Evolutionary conservation across 257 asterid species (phyloP).

Genomic region (Primulina eburnea): DNA sequence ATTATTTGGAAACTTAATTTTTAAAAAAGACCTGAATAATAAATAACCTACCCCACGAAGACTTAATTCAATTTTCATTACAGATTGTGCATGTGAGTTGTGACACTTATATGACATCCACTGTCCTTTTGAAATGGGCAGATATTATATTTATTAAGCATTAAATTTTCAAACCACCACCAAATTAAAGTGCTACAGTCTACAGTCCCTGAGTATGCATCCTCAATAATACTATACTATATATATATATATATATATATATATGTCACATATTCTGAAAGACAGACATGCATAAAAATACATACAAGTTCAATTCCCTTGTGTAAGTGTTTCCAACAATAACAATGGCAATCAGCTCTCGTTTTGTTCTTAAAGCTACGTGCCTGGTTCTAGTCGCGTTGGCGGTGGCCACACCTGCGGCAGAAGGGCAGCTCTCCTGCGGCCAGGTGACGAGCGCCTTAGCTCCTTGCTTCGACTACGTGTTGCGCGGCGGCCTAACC

Average conservation of each 20-base stretch:
- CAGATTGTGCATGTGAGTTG: constrained; percentile 2
- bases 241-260: constrained; percentile 1
- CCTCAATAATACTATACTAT: background rate
- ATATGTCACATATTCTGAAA: background rate
- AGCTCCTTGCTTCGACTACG: constrained; percentile 42
- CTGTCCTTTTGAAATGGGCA: background rate
- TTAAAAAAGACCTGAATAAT: too few relatives aligned
- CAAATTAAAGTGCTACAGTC: background rate
- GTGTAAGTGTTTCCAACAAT: background rate
- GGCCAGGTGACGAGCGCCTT: constrained; percentile 30
- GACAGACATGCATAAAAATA: background rate
- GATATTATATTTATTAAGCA: constrained; percentile 16
- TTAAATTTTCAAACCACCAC: constrained; percentile 29
- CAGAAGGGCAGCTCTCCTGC: constrained; percentile 33
- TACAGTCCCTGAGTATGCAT: background rate
- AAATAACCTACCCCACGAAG: too few relatives aligned
- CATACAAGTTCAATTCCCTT: background rate
- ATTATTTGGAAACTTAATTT: too few relatives aligned
- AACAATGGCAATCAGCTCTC: constrained; percentile 14
- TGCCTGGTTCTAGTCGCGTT: constrained; percentile 23
- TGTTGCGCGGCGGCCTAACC: constrained; percentile 28
- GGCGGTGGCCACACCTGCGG: constrained; percentile 16
- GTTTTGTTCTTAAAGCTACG: constrained; percentile 12
- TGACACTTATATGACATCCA: background rate
- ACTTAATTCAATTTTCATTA: background rate